Conservation (phyloP, 768 basidiomycete genomes). For the Suillus fuscotomentosus region DNA sequence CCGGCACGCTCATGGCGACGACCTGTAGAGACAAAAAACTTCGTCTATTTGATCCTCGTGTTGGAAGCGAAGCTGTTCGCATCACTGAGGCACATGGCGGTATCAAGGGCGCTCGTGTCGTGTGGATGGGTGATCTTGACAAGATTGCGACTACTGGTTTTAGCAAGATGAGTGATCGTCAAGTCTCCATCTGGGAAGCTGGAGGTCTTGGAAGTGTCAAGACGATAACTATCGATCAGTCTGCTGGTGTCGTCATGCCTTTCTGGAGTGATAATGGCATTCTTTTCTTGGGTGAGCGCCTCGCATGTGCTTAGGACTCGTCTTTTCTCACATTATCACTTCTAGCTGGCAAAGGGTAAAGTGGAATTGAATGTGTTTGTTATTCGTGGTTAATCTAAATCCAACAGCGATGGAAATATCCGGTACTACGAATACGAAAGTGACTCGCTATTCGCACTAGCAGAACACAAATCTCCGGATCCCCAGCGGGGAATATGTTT, state of each 20-base stretch:
- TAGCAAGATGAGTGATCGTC: slow-evolving; percentile 94
- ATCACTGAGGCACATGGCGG: slow-evolving; percentile 86
- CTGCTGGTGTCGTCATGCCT: slow-evolving; percentile 93
- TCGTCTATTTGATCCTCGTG: slow-evolving; percentile 87
- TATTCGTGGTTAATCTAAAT: slow-evolving; percentile 7
- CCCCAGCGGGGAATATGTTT: slow-evolving; percentile 98
- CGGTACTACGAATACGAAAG: slow-evolving; percentile 96
- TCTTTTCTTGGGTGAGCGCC: slow-evolving; percentile 62
- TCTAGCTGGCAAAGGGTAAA: slow-evolving; percentile 84
- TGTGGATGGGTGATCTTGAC: slow-evolving; percentile 90
- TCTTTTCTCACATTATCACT: not conserved
- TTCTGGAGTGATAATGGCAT: slow-evolving; percentile 97
- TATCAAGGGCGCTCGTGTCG: slow-evolving; percentile 86
- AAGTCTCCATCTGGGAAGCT: slow-evolving; percentile 89
- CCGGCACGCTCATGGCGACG: slow-evolving; percentile 80
- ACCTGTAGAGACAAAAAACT: slow-evolving; percentile 93
- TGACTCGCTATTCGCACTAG: slow-evolving; percentile 71
- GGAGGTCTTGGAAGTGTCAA: slow-evolving; percentile 73
- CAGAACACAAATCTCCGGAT: slow-evolving; percentile 86
- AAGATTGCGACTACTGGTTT: slow-evolving; percentile 94
- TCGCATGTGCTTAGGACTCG: slow-evolving; percentile 18
- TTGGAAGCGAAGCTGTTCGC: slow-evolving; percentile 79
- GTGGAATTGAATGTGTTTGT: not conserved
- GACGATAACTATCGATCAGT: slow-evolving; percentile 80
- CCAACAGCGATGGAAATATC: slow-evolving; percentile 86